These are phyloP conservation scores for Corchorus capsularis DNA, from an alignment of 345 rosid genomes.

Conservation along the genomic window DNA sequence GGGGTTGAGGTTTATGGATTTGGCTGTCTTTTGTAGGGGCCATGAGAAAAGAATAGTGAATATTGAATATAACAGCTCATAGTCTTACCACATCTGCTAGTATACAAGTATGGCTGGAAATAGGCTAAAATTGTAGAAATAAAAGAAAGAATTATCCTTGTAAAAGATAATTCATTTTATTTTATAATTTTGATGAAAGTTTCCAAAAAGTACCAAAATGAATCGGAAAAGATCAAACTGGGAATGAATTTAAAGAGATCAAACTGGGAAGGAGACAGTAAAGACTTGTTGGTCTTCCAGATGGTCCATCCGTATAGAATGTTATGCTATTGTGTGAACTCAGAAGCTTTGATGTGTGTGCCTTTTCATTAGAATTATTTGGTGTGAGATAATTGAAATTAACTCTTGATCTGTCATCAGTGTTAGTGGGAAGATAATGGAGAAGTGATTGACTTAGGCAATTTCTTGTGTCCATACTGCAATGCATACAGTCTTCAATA, in stretches of 20 bases:
- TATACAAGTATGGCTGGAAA: background rate
- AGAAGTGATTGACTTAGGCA: background rate
- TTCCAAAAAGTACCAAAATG: background rate
- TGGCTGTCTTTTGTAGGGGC: background rate
- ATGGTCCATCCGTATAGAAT: background rate
- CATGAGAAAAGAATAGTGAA: background rate
- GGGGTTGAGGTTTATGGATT: background rate
- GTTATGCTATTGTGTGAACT: background rate
- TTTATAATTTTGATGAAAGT: background rate
- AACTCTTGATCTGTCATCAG: background rate
- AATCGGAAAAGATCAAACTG: slow-evolving; percentile 9
- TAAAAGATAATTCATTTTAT: background rate
- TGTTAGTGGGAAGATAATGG: background rate
- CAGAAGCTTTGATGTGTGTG: background rate
- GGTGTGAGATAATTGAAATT: slow-evolving; percentile 7
- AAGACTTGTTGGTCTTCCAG: background rate
- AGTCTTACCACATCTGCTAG: background rate
- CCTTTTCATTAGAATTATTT: background rate
- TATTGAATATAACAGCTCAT: background rate
- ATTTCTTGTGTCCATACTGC: background rate
- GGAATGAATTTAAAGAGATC: no score
- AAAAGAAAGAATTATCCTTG: background rate
- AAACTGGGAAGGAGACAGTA: background rate
- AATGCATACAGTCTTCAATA: slow-evolving; percentile 14
- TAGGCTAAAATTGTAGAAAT: background rate